Evolutionary conservation across 257 asterid species (phyloP), one percentile per base, ranked within the genome.

Genomic region (Nicotiana sylvestris): DNA sequence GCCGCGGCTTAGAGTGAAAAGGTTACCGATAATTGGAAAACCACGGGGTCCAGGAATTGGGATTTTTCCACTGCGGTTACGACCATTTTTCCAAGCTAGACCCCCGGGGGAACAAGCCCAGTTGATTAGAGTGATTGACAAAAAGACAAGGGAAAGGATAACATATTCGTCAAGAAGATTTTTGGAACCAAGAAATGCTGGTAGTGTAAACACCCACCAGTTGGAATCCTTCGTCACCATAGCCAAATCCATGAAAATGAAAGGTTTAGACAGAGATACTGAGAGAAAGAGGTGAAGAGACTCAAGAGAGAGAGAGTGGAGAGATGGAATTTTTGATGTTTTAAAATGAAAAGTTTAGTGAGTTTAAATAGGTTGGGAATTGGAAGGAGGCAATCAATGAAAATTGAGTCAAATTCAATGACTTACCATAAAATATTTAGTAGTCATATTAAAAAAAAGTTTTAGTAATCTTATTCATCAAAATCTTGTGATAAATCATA

Each of bases 21-120:
- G 79, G 89, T 92, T 89, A 10, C 96, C 94, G 12, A 92, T 77
- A 2, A 90, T 56, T 18, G 96, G 94, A 5, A 92, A 86, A 58
- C 96, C 96, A 0, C 61, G 85, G 17, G 90, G 87, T 60, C 94
- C 96, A 2, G 89, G 90, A 56, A 90, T 92, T 0, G 86, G 79
- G 17, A 85, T 83, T 5, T 3, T 80, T 76, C 94, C 92, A 46
- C 78, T n/a, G 3, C 27, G 33, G 64, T 81, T 30, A 56, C 86
- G 83, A 64, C 86, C 88, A 10, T 89, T 84, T 83, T 66, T 90
- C 94, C 94, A 92, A 4, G 94, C 93, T 0, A 86, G 88, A 2
- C 94, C 93, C 4, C 91, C 89, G 6, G 83, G 15, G 0, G 91
- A 85, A 15, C 68, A 84, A 12, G 93, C 92, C 96, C 94, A 89